phyloP scores from a whole-genome alignment of 148 eudicot species.

The Polygonum aviculare region DNA sequence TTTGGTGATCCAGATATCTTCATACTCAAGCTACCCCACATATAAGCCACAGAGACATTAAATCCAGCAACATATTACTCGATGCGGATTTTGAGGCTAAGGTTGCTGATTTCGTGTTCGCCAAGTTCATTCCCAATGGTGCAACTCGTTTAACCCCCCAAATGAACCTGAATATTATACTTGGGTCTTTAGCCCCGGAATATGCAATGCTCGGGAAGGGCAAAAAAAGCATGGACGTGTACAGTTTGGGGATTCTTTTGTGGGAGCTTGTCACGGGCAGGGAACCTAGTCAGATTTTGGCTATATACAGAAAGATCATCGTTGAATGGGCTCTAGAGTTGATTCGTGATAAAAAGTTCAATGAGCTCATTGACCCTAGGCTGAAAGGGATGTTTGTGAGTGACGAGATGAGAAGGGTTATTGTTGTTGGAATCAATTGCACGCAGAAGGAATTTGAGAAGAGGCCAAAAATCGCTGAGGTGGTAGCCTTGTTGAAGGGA shows the following conservation, averaged over 20 bases:
- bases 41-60: slow-evolving; percentile 86
- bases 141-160: slow-evolving; percentile 70
- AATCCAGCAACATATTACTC: slow-evolving; percentile 83
- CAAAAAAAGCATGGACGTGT: slow-evolving; percentile 75
- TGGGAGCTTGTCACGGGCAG: slow-evolving; percentile 76
- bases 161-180: slow-evolving; percentile 47
- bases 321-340: slow-evolving; percentile 74
- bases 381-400: slow-evolving; percentile 51
- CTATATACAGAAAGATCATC: slow-evolving; percentile 33
- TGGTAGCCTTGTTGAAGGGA: slow-evolving; percentile 63
- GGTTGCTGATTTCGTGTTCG: slow-evolving; percentile 84
- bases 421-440: slow-evolving; percentile 51
- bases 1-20: slow-evolving; percentile 43
- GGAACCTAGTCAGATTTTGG: slow-evolving; percentile 58
- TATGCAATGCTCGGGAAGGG: slow-evolving; percentile 80
- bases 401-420: slow-evolving; percentile 54
- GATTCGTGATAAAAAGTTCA: slow-evolving; percentile 42
- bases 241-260: slow-evolving; percentile 82
- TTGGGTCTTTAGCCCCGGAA: slow-evolving; percentile 80
- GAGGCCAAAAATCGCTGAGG: slow-evolving; percentile 77
- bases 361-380: slow-evolving; percentile 59
- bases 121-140: slow-evolving; percentile 72
- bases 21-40: slow-evolving; percentile 86
- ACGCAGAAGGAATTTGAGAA: slow-evolving; percentile 54
- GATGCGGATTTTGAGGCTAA: slow-evolving; percentile 63